Conservation (phyloP, 768 basidiomycete genomes). For the Termitomyces sp. region DNA sequence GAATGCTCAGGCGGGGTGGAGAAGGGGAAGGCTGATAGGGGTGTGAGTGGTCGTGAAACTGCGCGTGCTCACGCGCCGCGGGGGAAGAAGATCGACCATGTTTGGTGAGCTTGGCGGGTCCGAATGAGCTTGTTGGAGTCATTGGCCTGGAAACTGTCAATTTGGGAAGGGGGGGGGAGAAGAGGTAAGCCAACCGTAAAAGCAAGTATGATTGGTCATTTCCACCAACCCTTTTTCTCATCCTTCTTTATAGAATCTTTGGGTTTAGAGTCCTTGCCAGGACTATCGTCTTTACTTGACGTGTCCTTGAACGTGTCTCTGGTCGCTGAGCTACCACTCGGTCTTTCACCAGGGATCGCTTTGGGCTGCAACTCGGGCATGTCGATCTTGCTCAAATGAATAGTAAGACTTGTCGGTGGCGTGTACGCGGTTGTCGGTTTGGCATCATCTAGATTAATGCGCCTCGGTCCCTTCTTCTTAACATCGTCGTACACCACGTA, state of each 20-base stretch:
- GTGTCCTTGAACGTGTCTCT: slow-evolving; percentile 2
- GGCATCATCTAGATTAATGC: slow-evolving; percentile 68
- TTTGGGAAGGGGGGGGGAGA: background rate
- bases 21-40: slow-evolving; percentile 36
- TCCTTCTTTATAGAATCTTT: slow-evolving; percentile 31
- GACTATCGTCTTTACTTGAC: slow-evolving; percentile 1
- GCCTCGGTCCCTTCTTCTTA: slow-evolving; percentile 49
- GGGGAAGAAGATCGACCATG: slow-evolving; percentile 17
- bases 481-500: slow-evolving; percentile 71
- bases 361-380: slow-evolving; percentile 80
- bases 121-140: slow-evolving; percentile 7
- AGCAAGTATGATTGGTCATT: slow-evolving; percentile 6
- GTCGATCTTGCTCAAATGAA: slow-evolving; percentile 83
- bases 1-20: slow-evolving; percentile 39
- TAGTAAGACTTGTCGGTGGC: slow-evolving; percentile 63
- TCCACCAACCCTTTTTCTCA: slow-evolving; percentile 39
- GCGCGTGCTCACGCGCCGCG: background rate
- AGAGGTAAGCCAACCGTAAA: slow-evolving; percentile 1
- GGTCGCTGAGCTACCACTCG: background rate
- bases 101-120: slow-evolving; percentile 19
- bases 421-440: slow-evolving; percentile 45
- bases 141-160: slow-evolving; percentile 7
- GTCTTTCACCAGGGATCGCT: slow-evolving; percentile 21
- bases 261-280: slow-evolving; percentile 16
- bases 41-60: slow-evolving; percentile 18